These are phyloP conservation scores for Yamadazyma sp. DNA, from an alignment of 1,139 yeast genomes.

Conservation along the genomic window DNA sequence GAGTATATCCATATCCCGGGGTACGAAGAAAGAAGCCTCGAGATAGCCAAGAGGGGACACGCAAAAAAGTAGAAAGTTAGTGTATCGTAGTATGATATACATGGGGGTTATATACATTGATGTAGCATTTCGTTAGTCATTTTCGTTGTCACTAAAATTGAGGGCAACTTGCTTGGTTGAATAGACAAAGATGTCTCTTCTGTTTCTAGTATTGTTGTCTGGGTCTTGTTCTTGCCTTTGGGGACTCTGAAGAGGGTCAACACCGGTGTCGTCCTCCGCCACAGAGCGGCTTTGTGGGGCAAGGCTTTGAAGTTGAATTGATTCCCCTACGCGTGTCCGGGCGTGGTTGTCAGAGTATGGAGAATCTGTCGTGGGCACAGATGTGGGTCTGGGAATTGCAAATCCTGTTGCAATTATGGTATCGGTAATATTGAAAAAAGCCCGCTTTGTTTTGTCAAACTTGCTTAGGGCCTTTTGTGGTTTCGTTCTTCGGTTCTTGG, in stretches of 20 bases:
- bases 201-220: conserved; percentile 19
- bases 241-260: not conserved
- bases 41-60: conserved; percentile 80
- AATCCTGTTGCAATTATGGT: conserved; percentile 58
- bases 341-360: conserved; percentile 1
- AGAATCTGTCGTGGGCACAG: conserved; percentile 25
- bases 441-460: conserved; percentile 31
- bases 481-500: conserved; percentile 3
- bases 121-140: conserved; percentile 1
- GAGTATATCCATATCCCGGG: conserved; percentile 84
- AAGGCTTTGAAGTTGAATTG: conserved; percentile 7
- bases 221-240: not conserved
- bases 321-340: not conserved
- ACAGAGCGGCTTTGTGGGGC: conserved; percentile 3
- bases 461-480: conserved; percentile 11
- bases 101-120: conserved; percentile 14
- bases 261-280: conserved; percentile 6
- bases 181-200: conserved; percentile 55
- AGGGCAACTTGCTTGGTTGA: conserved; percentile 55
- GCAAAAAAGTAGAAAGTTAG: conserved; percentile 15
- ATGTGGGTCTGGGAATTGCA: conserved; percentile 57
- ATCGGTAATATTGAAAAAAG: conserved; percentile 50
- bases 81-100: conserved; percentile 17
- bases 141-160: conserved; percentile 24
- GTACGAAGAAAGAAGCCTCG: conserved; percentile 67